These are phyloP conservation scores for Seiridium unicorne DNA, from an alignment of 2,329 filamentous ascomycete species.

Conservation along the genomic window DNA sequence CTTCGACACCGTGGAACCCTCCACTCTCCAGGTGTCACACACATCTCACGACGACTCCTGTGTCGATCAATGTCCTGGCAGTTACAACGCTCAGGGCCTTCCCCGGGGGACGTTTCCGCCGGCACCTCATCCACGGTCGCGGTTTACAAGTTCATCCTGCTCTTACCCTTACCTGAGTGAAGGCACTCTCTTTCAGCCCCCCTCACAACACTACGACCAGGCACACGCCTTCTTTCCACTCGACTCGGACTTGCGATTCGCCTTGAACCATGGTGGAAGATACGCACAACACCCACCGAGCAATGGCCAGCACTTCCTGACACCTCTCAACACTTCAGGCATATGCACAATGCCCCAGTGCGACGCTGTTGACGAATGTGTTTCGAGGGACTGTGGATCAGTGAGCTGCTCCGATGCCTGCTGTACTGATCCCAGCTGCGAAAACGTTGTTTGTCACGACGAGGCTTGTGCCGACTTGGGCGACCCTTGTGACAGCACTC, in stretches of 20 bases:
- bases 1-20: slow-evolving; percentile 3
- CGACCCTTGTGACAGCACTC: slow-evolving; percentile 22
- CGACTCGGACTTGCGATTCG: neutral
- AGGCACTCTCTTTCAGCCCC: neutral
- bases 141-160: neutral
- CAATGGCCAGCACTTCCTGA: neutral
- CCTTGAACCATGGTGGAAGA: neutral
- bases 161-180: neutral
- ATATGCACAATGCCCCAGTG: neutral
- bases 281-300: neutral
- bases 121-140: neutral
- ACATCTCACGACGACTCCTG: slow-evolving; percentile 7
- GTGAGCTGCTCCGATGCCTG: slow-evolving; percentile 21
- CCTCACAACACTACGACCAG: neutral
- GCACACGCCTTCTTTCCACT: neutral
- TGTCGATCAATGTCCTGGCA: slow-evolving; percentile 4
- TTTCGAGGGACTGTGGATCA: slow-evolving; percentile 14
- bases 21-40: neutral
- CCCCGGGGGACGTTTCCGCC: neutral
- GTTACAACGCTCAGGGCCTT: slow-evolving; percentile 3
- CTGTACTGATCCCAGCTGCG: slow-evolving; percentile 12
- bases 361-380: neutral
- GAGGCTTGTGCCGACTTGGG: slow-evolving; percentile 24
- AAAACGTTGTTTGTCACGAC: slow-evolving; percentile 20
- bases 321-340: neutral